Percentiles rank a stretch among this genome's conserved stretches.
Conservation (phyloP, 2,329 filamentous ascomycete genomes). For the Xylariaceae sp. region DNA sequence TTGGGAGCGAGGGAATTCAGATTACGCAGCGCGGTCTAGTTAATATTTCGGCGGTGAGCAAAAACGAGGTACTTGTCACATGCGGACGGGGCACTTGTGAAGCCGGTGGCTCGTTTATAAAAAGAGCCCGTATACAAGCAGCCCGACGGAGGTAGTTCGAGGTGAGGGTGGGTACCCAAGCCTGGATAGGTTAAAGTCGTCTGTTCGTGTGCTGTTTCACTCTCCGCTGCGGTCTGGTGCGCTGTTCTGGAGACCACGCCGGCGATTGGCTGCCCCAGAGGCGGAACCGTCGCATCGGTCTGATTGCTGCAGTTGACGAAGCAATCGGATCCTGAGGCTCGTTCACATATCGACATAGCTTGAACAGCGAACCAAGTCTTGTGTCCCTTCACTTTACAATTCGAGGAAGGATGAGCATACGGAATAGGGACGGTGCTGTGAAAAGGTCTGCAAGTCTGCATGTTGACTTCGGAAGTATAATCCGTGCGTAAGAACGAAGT, state of each 20-base stretch:
- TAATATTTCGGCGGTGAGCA: constrained; percentile 17
- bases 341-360: neutral
- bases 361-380: too few species aligned
- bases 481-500: too few species aligned
- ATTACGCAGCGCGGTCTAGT: neutral
- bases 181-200: neutral
- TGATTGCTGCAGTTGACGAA: neutral
- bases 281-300: constrained; percentile 16
- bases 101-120: neutral
- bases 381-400: too few species aligned
- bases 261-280: constrained; percentile 20
- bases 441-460: too few species aligned
- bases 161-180: neutral
- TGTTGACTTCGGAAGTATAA: too few species aligned
- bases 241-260: constrained; percentile 15
- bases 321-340: neutral
- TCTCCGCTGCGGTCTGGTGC: constrained; percentile 3
- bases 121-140: neutral
- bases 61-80: constrained; percentile 4
- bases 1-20: constrained; percentile 6
- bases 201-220: neutral
- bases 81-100: constrained; percentile 1
- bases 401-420: too few species aligned
- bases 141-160: neutral
- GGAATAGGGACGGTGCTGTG: too few species aligned